A percentile compares a stretch with the other conserved stretches of the same genome.
Conservation (phyloP, 2,329 filamentous ascomycete genomes). For the Fusarium buxicola region DNA sequence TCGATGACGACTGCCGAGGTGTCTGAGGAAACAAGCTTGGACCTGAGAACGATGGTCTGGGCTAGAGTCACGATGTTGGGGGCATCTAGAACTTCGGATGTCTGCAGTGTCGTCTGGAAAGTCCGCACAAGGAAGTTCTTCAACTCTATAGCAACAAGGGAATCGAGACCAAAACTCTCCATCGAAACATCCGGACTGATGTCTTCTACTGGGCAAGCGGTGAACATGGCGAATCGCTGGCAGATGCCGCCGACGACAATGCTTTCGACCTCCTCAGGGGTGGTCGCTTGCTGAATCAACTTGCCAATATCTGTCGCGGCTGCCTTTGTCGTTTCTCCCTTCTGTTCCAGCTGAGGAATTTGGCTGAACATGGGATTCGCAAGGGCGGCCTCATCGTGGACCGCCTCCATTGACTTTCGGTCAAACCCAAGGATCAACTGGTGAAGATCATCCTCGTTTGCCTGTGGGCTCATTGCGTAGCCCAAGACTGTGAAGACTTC, state of each 20-base stretch:
- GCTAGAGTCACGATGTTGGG: constrained; percentile 20
- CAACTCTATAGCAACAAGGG: constrained; percentile 32
- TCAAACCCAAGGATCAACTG: constrained; percentile 28
- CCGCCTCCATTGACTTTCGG: constrained; percentile 22
- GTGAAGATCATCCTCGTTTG: neutral
- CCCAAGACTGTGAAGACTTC: constrained; percentile 20
- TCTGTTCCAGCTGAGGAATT: constrained; percentile 9
- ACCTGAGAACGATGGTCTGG: constrained; percentile 20
- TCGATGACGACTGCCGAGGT: neutral
- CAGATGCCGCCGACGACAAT: constrained; percentile 20
- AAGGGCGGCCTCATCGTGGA: constrained; percentile 20
- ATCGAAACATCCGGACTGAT: constrained; percentile 24
- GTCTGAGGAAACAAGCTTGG: constrained; percentile 15
- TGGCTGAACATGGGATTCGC: constrained; percentile 26
- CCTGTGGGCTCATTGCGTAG: constrained; percentile 22
- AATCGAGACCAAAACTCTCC: constrained; percentile 29
- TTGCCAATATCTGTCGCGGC: constrained; percentile 16
- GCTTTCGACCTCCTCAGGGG: constrained; percentile 9
- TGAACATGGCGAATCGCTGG: constrained; percentile 29
- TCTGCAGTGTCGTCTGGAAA: constrained; percentile 28
- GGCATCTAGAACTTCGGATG: constrained; percentile 25
- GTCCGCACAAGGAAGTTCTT: constrained; percentile 30
- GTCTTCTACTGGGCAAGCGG: constrained; percentile 20
- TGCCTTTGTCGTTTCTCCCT: constrained; percentile 12
- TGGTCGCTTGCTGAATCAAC: constrained; percentile 22